Evolutionary conservation across 148 eudicot species (phyloP).

Genomic region (Bassia scoparia): DNA sequence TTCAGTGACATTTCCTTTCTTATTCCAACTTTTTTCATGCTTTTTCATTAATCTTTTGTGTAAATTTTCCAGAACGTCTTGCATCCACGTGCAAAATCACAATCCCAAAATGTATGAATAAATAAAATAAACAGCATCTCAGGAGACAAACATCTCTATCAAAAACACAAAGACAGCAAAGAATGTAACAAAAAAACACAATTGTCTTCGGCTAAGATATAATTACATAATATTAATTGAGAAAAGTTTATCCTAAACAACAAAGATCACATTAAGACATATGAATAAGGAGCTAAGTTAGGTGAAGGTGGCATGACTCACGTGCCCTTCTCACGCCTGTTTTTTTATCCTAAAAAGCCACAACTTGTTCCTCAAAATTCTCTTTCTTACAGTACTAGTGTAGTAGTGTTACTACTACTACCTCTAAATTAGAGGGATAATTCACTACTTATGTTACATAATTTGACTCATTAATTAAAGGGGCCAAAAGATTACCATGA

Average conservation of each 20-base stretch:
- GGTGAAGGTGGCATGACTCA: slow-evolving; percentile 41
- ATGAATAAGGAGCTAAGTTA: slow-evolving; percentile 20
- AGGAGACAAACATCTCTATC: slow-evolving; percentile 22
- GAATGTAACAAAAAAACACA: slow-evolving; percentile 5
- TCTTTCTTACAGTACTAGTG: background rate
- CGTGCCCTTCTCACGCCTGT: slow-evolving; percentile 36
- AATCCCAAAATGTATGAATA: slow-evolving; percentile 18
- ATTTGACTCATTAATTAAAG: too few relatives aligned
- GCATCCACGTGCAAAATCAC: slow-evolving; percentile 16
- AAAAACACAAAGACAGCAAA: slow-evolving; percentile 14
- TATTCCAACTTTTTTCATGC: background rate
- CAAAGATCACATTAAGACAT: slow-evolving; percentile 14
- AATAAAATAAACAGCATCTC: slow-evolving; percentile 18
- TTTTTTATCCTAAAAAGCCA: slow-evolving; percentile 25
- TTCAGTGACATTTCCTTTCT: background rate
- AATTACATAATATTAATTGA: slow-evolving; percentile 4
- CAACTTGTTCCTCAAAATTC: background rate
- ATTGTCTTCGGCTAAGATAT: slow-evolving; percentile 5
- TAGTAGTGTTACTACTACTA: too few relatives aligned
- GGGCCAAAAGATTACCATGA: slow-evolving; percentile 44
- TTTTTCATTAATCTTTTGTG: background rate
- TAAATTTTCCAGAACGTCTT: background rate
- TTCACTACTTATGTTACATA: too few relatives aligned
- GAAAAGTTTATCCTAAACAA: slow-evolving; percentile 5
- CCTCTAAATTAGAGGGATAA: background rate